Conservation (phyloP, 495 filamentous ascomycete genomes). For the Penicillium psychrofluorescens region DNA sequence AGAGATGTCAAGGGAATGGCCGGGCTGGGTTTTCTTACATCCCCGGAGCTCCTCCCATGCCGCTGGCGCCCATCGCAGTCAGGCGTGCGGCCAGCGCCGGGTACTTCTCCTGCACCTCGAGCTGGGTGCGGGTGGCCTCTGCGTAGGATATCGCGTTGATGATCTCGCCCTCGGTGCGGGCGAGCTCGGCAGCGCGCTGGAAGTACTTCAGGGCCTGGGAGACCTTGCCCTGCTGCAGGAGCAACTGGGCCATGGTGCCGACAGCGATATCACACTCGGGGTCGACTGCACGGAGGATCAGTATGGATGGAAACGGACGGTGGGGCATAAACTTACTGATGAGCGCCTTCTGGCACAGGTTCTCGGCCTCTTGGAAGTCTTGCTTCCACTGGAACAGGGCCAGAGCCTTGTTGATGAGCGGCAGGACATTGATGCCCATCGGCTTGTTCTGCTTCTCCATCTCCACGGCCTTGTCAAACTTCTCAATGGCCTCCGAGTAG, state of each 20-base stretch:
- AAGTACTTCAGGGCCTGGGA: constrained; percentile 95
- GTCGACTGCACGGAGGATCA: constrained; percentile 61
- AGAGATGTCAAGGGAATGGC: constrained; percentile 1
- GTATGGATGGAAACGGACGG: neutral
- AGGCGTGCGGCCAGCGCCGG: constrained; percentile 84
- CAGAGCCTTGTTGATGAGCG: constrained; percentile 96
- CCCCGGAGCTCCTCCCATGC: constrained; percentile 21
- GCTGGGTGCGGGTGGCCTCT: constrained; percentile 91
- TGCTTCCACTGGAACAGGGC: constrained; percentile 97
- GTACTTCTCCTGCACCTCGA: constrained; percentile 97
- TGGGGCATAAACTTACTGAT: constrained; percentile 65
- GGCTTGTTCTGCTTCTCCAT: constrained; percentile 95
- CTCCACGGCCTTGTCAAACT: constrained; percentile 95
- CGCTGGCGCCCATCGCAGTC: constrained; percentile 63
- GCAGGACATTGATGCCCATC: constrained; percentile 91
- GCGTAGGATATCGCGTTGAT: constrained; percentile 96
- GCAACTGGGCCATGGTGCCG: constrained; percentile 97
- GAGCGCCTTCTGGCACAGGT: constrained; percentile 92
- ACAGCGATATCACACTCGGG: constrained; percentile 99
- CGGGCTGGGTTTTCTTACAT: constrained; percentile 24
- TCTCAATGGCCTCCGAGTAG: constrained; percentile 90
- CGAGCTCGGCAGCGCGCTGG: constrained; percentile 88
- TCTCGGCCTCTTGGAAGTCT: constrained; percentile 89
- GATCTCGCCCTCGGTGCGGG: constrained; percentile 92
- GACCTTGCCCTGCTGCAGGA: constrained; percentile 96